Evolutionary conservation across 352 stramenopile species (phyloP).

Genomic region (Pythium vanterpoolii): DNA sequence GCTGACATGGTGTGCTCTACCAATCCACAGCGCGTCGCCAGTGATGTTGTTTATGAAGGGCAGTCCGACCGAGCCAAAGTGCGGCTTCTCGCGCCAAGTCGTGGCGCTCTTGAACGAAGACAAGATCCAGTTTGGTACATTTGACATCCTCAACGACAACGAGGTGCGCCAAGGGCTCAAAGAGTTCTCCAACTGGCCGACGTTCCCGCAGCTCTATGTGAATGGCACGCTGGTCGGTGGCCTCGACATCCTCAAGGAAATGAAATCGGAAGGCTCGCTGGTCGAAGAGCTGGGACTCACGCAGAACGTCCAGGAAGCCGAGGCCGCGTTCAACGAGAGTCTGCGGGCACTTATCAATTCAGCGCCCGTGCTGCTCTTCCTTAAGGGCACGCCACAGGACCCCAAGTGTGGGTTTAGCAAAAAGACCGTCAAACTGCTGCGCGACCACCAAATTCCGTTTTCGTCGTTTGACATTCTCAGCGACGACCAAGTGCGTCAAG

Average conservation of each 20-base stretch:
- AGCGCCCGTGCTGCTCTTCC: slow-evolving; percentile 94
- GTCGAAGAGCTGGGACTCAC: slow-evolving; percentile 71
- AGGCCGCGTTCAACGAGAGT: slow-evolving; percentile 82
- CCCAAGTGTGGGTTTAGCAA: slow-evolving; percentile 95
- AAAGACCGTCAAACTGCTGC: slow-evolving; percentile 90
- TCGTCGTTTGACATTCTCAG: slow-evolving; percentile 94
- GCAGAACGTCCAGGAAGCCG: slow-evolving; percentile 71
- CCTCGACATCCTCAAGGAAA: slow-evolving; percentile 97
- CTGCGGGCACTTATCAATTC: slow-evolving; percentile 82
- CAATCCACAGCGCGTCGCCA: slow-evolving; percentile 48
- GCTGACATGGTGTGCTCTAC: background rate
- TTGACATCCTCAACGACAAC: slow-evolving; percentile 97
- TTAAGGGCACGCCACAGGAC: slow-evolving; percentile 91
- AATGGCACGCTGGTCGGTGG: slow-evolving; percentile 95
- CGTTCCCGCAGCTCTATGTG: slow-evolving; percentile 98
- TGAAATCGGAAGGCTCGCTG: slow-evolving; percentile 85
- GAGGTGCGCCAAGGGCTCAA: slow-evolving; percentile 97
- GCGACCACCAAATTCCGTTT: slow-evolving; percentile 89
- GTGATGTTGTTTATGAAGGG: slow-evolving; percentile 99
- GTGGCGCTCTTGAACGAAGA: slow-evolving; percentile 92
- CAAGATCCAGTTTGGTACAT: slow-evolving; percentile 93
- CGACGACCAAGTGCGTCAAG: slow-evolving; percentile 93
- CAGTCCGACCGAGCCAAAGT: slow-evolving; percentile 91
- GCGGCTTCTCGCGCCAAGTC: slow-evolving; percentile 95
- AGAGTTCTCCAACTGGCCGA: slow-evolving; percentile 96